These are phyloP conservation scores for Pestalotiopsis fici DNA, from an alignment of 2,329 filamentous ascomycete genomes.

Conservation along the genomic window DNA sequence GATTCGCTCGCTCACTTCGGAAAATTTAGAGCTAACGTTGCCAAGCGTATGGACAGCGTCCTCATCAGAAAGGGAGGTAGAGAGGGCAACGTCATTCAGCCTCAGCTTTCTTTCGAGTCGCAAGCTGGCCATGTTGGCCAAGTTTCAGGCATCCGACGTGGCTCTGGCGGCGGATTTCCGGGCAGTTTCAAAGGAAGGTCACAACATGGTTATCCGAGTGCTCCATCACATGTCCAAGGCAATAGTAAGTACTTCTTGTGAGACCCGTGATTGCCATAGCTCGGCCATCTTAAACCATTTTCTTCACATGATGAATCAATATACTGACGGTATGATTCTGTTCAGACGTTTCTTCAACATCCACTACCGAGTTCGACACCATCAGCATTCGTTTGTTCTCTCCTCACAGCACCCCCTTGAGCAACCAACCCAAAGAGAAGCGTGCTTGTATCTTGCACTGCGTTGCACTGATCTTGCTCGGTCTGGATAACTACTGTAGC, in stretches of 20 bases:
- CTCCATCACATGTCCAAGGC: slow-evolving; percentile 12
- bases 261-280: slow-evolving; percentile 11
- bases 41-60: slow-evolving; percentile 71
- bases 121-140: neutral
- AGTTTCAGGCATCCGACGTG: slow-evolving; percentile 34
- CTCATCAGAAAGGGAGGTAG: slow-evolving; percentile 46
- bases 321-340: slow-evolving; percentile 18
- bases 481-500: slow-evolving; percentile 75
- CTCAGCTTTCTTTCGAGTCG: neutral
- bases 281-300: neutral
- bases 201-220: slow-evolving; percentile 26
- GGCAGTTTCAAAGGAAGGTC: slow-evolving; percentile 30
- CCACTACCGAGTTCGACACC: slow-evolving; percentile 49
- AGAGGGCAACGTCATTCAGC: slow-evolving; percentile 21
- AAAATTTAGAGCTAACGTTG: slow-evolving; percentile 75
- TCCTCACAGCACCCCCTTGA: slow-evolving; percentile 62
- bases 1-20: slow-evolving; percentile 72
- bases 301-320: slow-evolving; percentile 13
- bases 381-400: slow-evolving; percentile 53
- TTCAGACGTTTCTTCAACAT: slow-evolving; percentile 29
- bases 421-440: slow-evolving; percentile 59
- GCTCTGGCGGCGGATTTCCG: slow-evolving; percentile 22
- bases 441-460: slow-evolving; percentile 71
- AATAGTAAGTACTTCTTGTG: slow-evolving; percentile 33
- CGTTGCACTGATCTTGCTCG: slow-evolving; percentile 71